These are phyloP conservation scores for Candida insectalens DNA, from an alignment of 805 yeast genomes.

Conservation along the genomic window DNA sequence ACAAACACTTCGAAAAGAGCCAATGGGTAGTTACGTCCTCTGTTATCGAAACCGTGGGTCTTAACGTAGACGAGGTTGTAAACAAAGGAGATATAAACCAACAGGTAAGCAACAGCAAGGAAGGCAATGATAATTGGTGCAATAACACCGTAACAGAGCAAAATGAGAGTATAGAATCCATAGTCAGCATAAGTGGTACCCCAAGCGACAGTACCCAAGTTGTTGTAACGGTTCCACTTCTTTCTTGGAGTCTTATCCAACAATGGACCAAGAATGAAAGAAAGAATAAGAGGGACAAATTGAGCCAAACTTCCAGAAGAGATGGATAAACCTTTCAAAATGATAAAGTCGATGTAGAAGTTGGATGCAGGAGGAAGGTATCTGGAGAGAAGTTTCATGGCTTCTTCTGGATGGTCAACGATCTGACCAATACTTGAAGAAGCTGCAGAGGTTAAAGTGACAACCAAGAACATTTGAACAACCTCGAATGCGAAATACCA, in stretches of 20 bases:
- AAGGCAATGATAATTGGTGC: conserved; percentile 66
- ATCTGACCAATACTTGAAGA: conserved; percentile 71
- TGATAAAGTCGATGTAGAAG: conserved; percentile 76
- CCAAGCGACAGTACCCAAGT: conserved; percentile 61
- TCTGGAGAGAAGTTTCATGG: conserved; percentile 64
- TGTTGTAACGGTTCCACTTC: conserved; percentile 72
- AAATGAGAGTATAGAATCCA: conserved; percentile 65
- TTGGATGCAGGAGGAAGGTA: conserved; percentile 86
- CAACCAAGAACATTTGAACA: conserved; percentile 77
- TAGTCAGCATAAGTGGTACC: conserved; percentile 75
- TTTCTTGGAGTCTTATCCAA: conserved; percentile 87
- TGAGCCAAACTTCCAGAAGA: conserved; percentile 75
- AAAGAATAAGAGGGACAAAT: conserved; percentile 60
- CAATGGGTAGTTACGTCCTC: conserved; percentile 67
- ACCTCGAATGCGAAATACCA: conserved; percentile 91
- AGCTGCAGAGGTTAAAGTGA: conserved; percentile 76
- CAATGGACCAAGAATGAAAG: conserved; percentile 57
- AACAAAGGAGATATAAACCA: conserved; percentile 51
- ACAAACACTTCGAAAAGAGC: conserved; percentile 67
- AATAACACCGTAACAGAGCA: conserved; percentile 68
- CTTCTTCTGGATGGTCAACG: conserved; percentile 52
- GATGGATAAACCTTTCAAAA: conserved; percentile 71
- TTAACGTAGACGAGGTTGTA: conserved; percentile 58
- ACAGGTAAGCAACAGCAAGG: conserved; percentile 45
- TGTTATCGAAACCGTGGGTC: conserved; percentile 48